These are phyloP conservation scores for Beauveria brongniartii DNA, from an alignment of 2,329 filamentous ascomycete genomes.

Conservation along the genomic window DNA sequence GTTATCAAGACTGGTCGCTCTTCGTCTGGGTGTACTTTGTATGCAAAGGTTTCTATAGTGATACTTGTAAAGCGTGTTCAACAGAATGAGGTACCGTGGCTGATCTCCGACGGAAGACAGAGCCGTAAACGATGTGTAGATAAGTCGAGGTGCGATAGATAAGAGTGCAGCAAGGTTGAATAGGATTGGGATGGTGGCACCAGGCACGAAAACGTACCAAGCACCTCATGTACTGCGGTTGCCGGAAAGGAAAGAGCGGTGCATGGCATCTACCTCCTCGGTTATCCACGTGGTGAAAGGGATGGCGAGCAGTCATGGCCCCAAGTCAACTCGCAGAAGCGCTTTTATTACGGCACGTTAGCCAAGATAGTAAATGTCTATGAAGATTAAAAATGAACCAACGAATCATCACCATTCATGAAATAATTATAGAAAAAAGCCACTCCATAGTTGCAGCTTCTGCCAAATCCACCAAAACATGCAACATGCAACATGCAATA, in stretches of 20 bases:
- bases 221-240: neutral
- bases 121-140: neutral
- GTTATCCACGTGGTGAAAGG: neutral
- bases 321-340: no score
- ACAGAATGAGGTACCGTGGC: neutral
- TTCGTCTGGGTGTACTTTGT: neutral
- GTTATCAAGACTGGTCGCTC: neutral
- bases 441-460: slow-evolving; percentile 4
- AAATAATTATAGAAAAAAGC: slow-evolving; percentile 7
- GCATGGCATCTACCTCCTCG: neutral
- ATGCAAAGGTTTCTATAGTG: neutral
- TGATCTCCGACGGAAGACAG: neutral
- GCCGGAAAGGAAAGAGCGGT: neutral
- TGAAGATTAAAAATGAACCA: slow-evolving; percentile 5
- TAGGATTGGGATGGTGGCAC: neutral
- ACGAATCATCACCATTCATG: slow-evolving; percentile 5
- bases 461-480: slow-evolving; percentile 4
- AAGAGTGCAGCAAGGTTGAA: neutral
- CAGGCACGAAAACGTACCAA: neutral
- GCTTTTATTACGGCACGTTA: neutral
- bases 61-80: neutral
- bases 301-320: neutral
- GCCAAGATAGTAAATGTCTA: slow-evolving; percentile 8
- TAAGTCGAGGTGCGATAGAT: neutral
- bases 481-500: slow-evolving; percentile 9